These are phyloP conservation scores for Immersiporthe knoxdaviesiana DNA, from an alignment of 2,329 filamentous ascomycete species.

Conservation along the genomic window DNA sequence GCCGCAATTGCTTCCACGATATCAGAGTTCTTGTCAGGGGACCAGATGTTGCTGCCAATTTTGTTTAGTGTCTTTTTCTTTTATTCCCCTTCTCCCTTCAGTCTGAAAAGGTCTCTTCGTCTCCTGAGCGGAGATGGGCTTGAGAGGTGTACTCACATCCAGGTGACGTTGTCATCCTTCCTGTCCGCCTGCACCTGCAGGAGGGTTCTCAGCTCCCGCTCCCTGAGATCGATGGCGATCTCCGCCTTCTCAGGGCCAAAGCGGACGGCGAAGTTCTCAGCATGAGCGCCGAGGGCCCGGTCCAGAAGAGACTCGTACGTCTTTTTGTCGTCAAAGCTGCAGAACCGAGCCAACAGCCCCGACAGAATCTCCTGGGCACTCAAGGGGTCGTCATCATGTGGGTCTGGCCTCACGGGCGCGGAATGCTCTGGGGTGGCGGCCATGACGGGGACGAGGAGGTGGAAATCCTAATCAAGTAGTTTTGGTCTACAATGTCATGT, in stretches of 20 bases:
- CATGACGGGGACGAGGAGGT: neutral
- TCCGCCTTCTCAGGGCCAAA: conserved; percentile 60
- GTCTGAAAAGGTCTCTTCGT: neutral
- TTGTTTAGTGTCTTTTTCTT: neutral
- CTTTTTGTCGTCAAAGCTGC: conserved; percentile 55
- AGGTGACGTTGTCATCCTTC: conserved; percentile 59
- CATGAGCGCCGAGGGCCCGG: conserved; percentile 44
- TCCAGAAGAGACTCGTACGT: conserved; percentile 50
- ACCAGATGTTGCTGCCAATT: conserved; percentile 66
- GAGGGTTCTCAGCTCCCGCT: conserved; percentile 45
- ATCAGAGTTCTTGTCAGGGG: conserved; percentile 62
- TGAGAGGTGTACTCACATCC: conserved; percentile 60
- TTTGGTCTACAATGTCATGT: neutral
- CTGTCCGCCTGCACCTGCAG: conserved; percentile 35
- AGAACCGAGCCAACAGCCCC: conserved; percentile 42
- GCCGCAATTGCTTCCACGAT: conserved; percentile 58
- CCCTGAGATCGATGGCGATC: conserved; percentile 58
- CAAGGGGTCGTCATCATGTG: conserved; percentile 16
- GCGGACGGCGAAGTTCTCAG: conserved; percentile 66
- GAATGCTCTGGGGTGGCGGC: conserved; percentile 28
- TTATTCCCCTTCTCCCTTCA: too few species aligned
- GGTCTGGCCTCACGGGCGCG: neutral
- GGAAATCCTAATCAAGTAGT: neutral
- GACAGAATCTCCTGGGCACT: conserved; percentile 12
- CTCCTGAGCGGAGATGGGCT: neutral